phyloP scores from a whole-genome alignment of 1,284 basidiomycete genomes.

The Leccinum subrobustum region DNA sequence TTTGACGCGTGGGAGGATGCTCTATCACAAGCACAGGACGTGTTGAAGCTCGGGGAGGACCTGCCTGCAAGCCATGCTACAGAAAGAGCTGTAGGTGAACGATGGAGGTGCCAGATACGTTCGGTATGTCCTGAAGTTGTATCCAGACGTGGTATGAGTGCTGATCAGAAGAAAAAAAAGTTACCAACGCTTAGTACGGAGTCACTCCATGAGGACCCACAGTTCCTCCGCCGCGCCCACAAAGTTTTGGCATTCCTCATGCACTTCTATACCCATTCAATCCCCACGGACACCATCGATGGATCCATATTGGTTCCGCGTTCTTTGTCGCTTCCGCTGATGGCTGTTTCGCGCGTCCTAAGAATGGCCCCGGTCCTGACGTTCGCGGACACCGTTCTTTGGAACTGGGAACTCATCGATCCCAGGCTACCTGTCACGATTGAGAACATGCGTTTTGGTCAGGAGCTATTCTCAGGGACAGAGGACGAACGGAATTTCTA shows the following conservation, averaged over 20 bases:
- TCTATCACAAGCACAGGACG: conserved; percentile 52
- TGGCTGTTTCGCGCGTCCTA: conserved; percentile 72
- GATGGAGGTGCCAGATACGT: conserved; percentile 68
- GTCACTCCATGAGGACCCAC: conserved; percentile 51
- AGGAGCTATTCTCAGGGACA: conserved; percentile 81
- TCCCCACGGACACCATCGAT: conserved; percentile 45
- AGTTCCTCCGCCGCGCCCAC: conserved; percentile 80
- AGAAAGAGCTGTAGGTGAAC: conserved; percentile 52
- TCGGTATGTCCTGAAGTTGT: conserved; percentile 47
- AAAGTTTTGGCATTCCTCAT: conserved; percentile 86
- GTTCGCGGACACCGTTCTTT: conserved; percentile 94
- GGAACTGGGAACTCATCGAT: conserved; percentile 80
- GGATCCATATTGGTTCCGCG: conserved; percentile 62
- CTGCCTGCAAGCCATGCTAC: conserved; percentile 45
- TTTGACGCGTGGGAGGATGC: conserved; percentile 78
- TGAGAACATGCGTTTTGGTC: conserved; percentile 61
- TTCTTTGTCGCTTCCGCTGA: conserved; percentile 79
- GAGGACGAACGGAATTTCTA: conserved; percentile 89
- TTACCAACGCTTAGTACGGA: conserved; percentile 67
- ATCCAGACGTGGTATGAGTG: neutral
- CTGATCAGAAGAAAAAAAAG: conserved; percentile 38
- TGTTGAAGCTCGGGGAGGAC: conserved; percentile 65
- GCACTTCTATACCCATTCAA: conserved; percentile 88
- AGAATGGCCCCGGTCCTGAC: conserved; percentile 92
- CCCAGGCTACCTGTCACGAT: conserved; percentile 52